Conservation (phyloP, 371 early-diverging fungal genomes). For the Dinochytrium kinnereticum region DNA sequence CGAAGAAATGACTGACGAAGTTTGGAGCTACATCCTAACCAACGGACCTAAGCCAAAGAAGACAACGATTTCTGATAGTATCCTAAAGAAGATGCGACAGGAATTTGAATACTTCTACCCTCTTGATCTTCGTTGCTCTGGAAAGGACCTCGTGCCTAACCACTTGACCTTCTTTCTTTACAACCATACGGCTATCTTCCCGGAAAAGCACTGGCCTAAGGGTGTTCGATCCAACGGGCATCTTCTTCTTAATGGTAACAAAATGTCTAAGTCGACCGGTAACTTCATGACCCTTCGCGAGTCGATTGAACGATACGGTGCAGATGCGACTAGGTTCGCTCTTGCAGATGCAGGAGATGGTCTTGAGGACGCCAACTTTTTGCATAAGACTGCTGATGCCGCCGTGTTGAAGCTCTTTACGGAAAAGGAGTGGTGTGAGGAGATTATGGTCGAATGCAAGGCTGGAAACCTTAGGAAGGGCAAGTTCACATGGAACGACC, state of each 20-base stretch:
- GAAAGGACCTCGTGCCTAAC: conserved; percentile 99
- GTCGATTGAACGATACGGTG: conserved; percentile 90
- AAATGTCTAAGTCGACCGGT: conserved; percentile 99
- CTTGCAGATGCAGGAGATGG: conserved; percentile 96
- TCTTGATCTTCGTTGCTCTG: conserved; percentile 96
- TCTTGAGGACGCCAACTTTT: conserved; percentile 99
- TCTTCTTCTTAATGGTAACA: conserved; percentile 95
- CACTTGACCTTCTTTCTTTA: conserved; percentile 99
- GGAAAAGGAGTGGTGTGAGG: conserved; percentile 91
- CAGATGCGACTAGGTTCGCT: conserved; percentile 97
- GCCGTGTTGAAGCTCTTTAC: conserved; percentile 94
- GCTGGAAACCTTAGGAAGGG: conserved; percentile 48
- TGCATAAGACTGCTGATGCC: conserved; percentile 95
- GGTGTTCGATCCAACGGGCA: conserved; percentile 98
- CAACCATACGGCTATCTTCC: conserved; percentile 99
- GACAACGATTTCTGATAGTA: conserved; percentile 64
- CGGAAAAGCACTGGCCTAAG: conserved; percentile 91
- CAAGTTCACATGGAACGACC: conserved; percentile 75
- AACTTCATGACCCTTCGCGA: conserved; percentile 97
- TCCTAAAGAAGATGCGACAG: conserved; percentile 74
- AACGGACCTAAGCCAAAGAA: conserved; percentile 69
- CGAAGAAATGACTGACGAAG: conserved; percentile 90
- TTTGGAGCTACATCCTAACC: conserved; percentile 95
- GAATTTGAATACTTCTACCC: conserved; percentile 99
- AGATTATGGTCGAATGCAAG: conserved; percentile 45